phyloP scores from a whole-genome alignment of 345 rosid species.

The Dimocarpus longan region DNA sequence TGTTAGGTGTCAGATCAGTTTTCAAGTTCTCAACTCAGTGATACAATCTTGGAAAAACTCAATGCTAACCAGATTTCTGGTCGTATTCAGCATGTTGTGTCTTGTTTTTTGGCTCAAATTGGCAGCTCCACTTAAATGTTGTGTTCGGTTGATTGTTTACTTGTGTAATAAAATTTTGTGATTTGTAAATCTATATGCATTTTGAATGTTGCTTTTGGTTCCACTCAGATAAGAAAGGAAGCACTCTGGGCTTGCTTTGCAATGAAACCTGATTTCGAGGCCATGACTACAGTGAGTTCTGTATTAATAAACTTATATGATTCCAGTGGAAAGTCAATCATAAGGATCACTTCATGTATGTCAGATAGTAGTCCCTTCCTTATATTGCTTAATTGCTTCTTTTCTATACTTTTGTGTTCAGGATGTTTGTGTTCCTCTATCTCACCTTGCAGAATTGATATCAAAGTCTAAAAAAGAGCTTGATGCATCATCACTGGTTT shows the following conservation, averaged over 20 bases:
- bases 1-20: background rate
- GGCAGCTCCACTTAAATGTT: background rate
- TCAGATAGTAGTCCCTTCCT: background rate
- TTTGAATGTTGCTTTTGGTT: conserved; percentile 4
- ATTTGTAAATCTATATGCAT: background rate
- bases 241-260: conserved; percentile 93
- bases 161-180: background rate
- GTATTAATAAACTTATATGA: background rate
- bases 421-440: conserved; percentile 95
- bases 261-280: conserved; percentile 81
- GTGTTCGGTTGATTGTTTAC: background rate
- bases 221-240: conserved; percentile 84
- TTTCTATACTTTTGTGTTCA: conserved; percentile 28
- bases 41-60: background rate
- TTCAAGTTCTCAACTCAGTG: background rate
- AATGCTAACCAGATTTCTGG: background rate
- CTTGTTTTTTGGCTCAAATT: background rate
- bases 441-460: conserved; percentile 78
- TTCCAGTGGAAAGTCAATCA: background rate
- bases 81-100: background rate
- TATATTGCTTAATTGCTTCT: background rate
- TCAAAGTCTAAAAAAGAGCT: conserved; percentile 71
- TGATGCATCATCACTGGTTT: conserved; percentile 65
- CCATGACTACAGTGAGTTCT: conserved; percentile 74
- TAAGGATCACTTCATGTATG: background rate